Conservation (phyloP, 1,139 yeast genomes). For the Geotrichum candidum region DNA sequence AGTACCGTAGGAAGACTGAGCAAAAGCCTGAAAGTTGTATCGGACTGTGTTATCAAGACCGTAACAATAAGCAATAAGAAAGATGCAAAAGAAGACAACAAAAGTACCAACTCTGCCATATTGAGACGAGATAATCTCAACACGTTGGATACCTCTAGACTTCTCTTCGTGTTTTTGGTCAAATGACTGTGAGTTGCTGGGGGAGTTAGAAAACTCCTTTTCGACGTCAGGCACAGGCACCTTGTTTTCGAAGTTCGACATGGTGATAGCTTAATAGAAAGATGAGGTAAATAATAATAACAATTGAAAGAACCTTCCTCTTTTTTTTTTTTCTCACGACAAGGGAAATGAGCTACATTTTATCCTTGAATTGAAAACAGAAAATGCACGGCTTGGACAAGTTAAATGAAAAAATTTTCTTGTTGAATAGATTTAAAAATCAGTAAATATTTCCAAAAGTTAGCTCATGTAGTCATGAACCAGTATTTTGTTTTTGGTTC, state of each 20-base stretch:
- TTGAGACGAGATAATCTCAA: slow-evolving; percentile 35
- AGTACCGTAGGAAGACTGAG: slow-evolving; percentile 49
- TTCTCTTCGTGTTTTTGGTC: slow-evolving; percentile 10
- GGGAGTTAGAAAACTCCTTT: background rate
- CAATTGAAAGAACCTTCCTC: background rate
- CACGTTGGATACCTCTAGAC: slow-evolving; percentile 34
- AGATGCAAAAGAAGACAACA: slow-evolving; percentile 46
- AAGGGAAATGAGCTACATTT: background rate
- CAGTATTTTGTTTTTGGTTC: too few species aligned
- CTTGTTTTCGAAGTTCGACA: background rate
- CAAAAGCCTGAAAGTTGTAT: slow-evolving; percentile 46
- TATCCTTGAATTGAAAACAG: background rate
- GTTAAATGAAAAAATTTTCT: background rate
- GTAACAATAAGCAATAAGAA: slow-evolving; percentile 58
- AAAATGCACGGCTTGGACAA: background rate
- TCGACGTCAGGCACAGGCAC: background rate
- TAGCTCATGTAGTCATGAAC: too few species aligned
- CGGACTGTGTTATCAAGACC: slow-evolving; percentile 59
- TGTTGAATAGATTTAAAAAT: too few species aligned
- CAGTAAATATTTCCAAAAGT: too few species aligned
- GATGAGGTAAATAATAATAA: background rate
- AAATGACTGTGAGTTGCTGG: background rate
- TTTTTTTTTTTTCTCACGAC: background rate
- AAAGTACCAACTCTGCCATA: slow-evolving; percentile 35
- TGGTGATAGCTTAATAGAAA: background rate